These are phyloP conservation scores for Elymus sibiricus DNA, from an alignment of 176 grass and related monocot genomes.

Conservation along the genomic window DNA sequence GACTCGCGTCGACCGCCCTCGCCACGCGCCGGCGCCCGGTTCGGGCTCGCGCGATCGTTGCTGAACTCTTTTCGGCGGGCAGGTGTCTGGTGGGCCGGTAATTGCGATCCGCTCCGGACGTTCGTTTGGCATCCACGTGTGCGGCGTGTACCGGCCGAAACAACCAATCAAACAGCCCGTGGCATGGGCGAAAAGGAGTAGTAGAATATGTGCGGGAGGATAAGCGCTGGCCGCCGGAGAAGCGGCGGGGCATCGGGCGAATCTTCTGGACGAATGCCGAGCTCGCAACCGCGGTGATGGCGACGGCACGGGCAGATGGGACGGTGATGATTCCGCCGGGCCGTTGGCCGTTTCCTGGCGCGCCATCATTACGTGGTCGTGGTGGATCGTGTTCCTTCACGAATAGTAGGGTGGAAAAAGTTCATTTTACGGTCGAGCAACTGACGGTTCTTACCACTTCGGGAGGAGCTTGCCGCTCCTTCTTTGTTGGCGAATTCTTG, in stretches of 20 bases:
- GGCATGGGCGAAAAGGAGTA: neutral
- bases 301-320: neutral
- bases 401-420: neutral
- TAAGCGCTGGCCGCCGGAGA: neutral
- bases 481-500: neutral
- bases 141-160: neutral
- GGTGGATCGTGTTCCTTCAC: neutral
- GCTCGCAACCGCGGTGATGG: neutral
- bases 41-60: neutral
- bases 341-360: neutral
- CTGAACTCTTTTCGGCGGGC: neutral
- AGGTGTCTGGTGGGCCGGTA: neutral
- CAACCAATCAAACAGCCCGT: too few relatives aligned
- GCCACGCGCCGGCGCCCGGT: neutral
- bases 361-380: neutral
- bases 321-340: neutral
- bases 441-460: neutral
- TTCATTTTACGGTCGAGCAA: neutral
- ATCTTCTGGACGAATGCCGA: neutral
- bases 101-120: too few relatives aligned
- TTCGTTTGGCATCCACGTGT: neutral
- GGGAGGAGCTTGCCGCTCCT: too few relatives aligned
- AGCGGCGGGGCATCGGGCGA: neutral
- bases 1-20: too few relatives aligned
- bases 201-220: neutral